A percentile compares a stretch with the other conserved stretches of the same genome.
These are phyloP conservation scores for Castanea sativa DNA, from an alignment of 306 rosid species.

Conservation along the genomic window DNA sequence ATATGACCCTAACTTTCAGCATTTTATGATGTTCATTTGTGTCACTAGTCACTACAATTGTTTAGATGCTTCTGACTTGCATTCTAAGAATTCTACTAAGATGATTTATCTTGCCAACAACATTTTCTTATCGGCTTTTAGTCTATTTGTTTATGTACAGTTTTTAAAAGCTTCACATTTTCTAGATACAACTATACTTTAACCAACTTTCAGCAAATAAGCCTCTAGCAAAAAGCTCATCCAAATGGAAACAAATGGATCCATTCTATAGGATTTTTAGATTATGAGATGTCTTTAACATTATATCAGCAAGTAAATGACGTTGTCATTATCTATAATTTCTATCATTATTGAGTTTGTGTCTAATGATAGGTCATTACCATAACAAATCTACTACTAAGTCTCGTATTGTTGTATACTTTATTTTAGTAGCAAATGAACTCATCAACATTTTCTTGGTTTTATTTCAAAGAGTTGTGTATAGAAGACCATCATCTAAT, in stretches of 20 bases:
- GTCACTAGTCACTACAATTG: neutral
- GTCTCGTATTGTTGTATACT: neutral
- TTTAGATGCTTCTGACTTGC: neutral
- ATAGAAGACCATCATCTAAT: too few species aligned
- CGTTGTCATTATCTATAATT: neutral
- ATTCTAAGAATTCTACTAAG: too few species aligned
- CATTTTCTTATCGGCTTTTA: too few species aligned
- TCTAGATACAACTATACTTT: too few species aligned
- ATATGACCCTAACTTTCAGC: neutral
- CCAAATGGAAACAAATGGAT: too few species aligned
- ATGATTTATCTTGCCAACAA: too few species aligned
- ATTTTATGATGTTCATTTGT: neutral
- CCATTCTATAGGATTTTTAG: neutral
- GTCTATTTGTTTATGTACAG: too few species aligned
- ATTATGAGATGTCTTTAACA: neutral
- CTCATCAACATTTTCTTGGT: neutral
- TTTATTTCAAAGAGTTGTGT: neutral
- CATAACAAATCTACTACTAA: neutral
- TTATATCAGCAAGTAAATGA: neutral
- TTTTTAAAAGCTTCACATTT: too few species aligned
- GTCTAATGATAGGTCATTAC: neutral
- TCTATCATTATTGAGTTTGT: neutral
- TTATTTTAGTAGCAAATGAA: neutral
- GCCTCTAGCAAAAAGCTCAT: too few species aligned
- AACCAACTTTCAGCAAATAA: too few species aligned